A percentile compares a stretch with the other conserved stretches of the same genome.
phyloP scores from a whole-genome alignment of 306 rosid species.

The Neltuma alba region DNA sequence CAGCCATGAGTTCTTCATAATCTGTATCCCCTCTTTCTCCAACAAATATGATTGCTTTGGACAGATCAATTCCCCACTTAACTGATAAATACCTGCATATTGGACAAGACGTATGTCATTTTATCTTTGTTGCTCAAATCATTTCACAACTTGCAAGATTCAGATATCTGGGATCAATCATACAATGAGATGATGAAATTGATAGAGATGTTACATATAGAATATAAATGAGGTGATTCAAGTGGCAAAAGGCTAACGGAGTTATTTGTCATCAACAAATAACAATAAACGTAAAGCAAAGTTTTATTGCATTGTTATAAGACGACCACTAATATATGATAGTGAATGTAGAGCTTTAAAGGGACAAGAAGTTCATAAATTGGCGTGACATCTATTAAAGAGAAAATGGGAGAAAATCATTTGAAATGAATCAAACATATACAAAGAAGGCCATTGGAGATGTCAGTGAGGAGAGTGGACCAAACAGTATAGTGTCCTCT shows the following conservation, averaged over 20 bases:
- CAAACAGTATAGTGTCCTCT: too few relatives aligned
- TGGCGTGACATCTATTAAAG: background rate
- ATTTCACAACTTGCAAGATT: background rate
- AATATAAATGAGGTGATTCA: background rate
- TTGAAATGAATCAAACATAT: background rate
- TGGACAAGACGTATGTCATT: constrained; percentile 24
- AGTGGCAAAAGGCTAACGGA: background rate
- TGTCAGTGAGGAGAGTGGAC: too few relatives aligned
- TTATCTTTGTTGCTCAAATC: background rate
- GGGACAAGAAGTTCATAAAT: background rate
- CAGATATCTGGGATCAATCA: background rate
- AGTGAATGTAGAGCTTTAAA: background rate
- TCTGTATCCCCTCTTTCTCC: constrained; percentile 88
- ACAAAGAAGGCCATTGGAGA: too few relatives aligned
- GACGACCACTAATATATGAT: background rate
- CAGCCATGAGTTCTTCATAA: constrained; percentile 66
- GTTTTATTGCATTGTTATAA: background rate
- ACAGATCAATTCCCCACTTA: constrained; percentile 80
- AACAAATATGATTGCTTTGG: constrained; percentile 59
- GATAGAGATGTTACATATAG: background rate
- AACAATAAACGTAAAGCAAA: background rate
- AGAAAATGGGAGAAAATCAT: too few relatives aligned
- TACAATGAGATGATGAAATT: background rate
- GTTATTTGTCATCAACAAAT: background rate
- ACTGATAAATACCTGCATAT: constrained; percentile 71